Base-by-base conservation (phyloP, 805 yeast genomes). In the Sungouiozyma ichnusensis region DNA sequence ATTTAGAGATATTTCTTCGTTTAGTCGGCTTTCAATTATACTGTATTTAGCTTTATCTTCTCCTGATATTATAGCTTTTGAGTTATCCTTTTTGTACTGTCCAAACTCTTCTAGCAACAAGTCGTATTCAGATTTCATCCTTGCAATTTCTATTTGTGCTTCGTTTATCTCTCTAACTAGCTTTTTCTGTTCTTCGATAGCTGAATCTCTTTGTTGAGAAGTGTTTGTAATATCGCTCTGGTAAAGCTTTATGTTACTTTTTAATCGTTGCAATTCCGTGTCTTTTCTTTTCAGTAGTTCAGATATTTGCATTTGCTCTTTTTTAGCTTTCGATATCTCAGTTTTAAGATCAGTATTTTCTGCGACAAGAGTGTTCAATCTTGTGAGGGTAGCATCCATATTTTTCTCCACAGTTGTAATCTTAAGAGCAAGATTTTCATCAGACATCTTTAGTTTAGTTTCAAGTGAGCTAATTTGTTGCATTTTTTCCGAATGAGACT, bases 311-410 rank as follows among this genome's bases (percentile, higher is more conserved):
- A 57, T 45, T 6, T 67, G 57, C 2, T 71, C 64, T 16, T 57
- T 57, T 39, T 66, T 67, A 16, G 67, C 53, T 5, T 57, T 45
- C 8, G 60, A 57, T n/a, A 77, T 40, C 42, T 70, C 66, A 7
- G 51, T 54, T 32, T 68, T 59, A 15, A 76, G 53, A n/a, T 54
- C 60, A 20, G 59, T 59, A 48, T 75, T 76, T 44, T 73, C 81
- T 3, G 60, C 60, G 1, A 68, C 53, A 18, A 71, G 53, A 4
- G 63, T 58, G 38, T 64, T 56, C 15, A 73, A 49, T 31, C 67
- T 60, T 24, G 55, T 58, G 45, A 62, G 62, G 4, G 74, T 67
- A 20, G 54, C 51, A 17, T 44, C 45, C 37, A 62, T 63, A 35
- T 57, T 63, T 15, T 58, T 55, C 33, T 57, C 65, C 18, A 67